Base-by-base conservation (phyloP, 345 rosid species). In the Citrus australasica region DNA sequence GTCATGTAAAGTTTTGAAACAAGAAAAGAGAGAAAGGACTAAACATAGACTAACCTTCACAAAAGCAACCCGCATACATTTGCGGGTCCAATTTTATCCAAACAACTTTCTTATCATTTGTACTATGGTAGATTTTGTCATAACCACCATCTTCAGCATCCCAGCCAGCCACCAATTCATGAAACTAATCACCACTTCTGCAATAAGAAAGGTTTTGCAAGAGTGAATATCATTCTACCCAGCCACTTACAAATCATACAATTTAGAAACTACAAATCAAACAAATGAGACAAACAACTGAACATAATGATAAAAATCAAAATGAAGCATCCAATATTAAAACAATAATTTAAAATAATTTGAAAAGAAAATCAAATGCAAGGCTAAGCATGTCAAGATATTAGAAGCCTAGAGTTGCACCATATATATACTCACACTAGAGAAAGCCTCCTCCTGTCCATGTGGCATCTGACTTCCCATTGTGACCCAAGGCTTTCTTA, bases 371-470 rank as follows among this genome's bases (percentile, higher is more conserved):
- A 13, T 28, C 13, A 51, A 64, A 22, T 11, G 33, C 24, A 75
- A 64, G 42, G 14, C 35, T 53, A 72, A 48, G 5, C 42, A 53
- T 17, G 24, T 53, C 62, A 46, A 51, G 6, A 21, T 53, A 27
- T 27, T 16, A 73, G 9, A n/a, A 14, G 30, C 32, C 51, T 25
- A 21, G 46, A 16, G 42, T 4, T 71, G 24, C 30, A 70, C 24
- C 53, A 1, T 14, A 55, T 68, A 60, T 68, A 60, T 68, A 58
- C 88, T 67, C 74, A 90, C 93, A 87, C 84, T 87, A 94, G 71
- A 79, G 83, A 82, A 94, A 96, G 83, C 99, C 97, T 82, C 98
- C 98, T 69, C 92, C 95, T 0, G 98, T 92, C 98, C 99, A 92
- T 35, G 90, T 67, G 70, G 79, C 69, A 87, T 92, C 95, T 69